Evolutionary conservation across 2,329 filamentous ascomycete species (phyloP).

Genomic region (Aureobasidium sp.): DNA sequence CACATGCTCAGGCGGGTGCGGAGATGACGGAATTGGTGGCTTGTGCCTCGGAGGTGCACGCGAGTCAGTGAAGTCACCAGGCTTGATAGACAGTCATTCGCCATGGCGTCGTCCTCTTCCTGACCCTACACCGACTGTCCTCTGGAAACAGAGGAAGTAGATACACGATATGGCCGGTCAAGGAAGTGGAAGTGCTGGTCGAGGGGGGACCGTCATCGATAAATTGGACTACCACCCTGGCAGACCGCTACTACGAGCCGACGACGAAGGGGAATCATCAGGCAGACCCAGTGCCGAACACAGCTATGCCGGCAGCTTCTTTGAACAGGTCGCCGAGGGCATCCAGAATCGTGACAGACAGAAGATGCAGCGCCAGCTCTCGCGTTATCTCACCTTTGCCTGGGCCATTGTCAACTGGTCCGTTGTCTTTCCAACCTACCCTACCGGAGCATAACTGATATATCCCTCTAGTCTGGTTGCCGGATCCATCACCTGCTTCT

Average conservation of each 20-base stretch:
- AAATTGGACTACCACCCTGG: conserved; percentile 41
- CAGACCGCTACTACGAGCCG: conserved; percentile 33
- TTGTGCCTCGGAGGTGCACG: neutral
- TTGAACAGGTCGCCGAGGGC: conserved; percentile 52
- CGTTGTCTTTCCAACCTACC: conserved; percentile 10
- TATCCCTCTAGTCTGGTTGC: conserved; percentile 55
- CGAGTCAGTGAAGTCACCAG: conserved; percentile 2
- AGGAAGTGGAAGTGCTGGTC: neutral
- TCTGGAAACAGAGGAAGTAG: conserved; percentile 1
- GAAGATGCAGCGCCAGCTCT: conserved; percentile 44
- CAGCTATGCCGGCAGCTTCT: conserved; percentile 45
- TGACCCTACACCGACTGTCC: neutral
- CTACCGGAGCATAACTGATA: neutral
- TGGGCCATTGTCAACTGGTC: conserved; percentile 54
- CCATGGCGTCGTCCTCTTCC: neutral
- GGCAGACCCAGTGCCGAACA: conserved; percentile 31
- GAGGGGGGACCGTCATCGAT: conserved; percentile 29
- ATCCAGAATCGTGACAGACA: conserved; percentile 50
- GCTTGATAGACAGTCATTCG: neutral
- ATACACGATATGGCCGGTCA: neutral
- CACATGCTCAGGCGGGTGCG: neutral
- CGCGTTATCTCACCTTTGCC: conserved; percentile 48
- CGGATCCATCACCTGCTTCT: conserved; percentile 88
- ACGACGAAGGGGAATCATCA: conserved; percentile 22
- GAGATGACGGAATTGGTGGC: neutral